phyloP scores from a whole-genome alignment of 2,329 filamentous ascomycete genomes.

The Fusarium poae region DNA sequence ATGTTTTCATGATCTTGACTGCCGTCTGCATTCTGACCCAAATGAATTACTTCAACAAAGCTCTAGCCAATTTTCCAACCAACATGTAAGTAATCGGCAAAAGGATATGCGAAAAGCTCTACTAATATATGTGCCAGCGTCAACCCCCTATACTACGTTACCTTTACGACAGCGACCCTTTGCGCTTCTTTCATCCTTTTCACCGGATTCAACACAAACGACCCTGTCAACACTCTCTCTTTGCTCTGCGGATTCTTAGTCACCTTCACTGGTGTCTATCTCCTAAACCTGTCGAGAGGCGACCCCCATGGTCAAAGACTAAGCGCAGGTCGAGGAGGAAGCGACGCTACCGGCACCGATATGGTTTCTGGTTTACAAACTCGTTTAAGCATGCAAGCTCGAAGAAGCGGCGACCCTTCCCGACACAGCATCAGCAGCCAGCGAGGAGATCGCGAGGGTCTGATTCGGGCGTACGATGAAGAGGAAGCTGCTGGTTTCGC shows the following conservation, averaged over 20 bases:
- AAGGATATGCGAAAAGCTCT: neutral
- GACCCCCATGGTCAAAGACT: slow-evolving; percentile 84
- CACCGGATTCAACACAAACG: slow-evolving; percentile 94
- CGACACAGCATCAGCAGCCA: slow-evolving; percentile 74
- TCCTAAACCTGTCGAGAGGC: slow-evolving; percentile 92
- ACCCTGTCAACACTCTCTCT: slow-evolving; percentile 91
- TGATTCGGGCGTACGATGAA: slow-evolving; percentile 91
- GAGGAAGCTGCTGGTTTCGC: slow-evolving; percentile 81
- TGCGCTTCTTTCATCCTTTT: slow-evolving; percentile 97
- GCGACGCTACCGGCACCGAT: slow-evolving; percentile 90
- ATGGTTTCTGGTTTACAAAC: slow-evolving; percentile 91
- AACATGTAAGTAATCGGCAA: slow-evolving; percentile 79
- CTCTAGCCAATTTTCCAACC: slow-evolving; percentile 93
- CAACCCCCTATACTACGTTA: slow-evolving; percentile 97
- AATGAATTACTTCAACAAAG: slow-evolving; percentile 99
- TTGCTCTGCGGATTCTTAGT: slow-evolving; percentile 92
- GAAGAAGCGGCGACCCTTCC: slow-evolving; percentile 77
- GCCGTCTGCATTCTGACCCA: slow-evolving; percentile 95
- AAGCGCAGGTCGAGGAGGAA: slow-evolving; percentile 70
- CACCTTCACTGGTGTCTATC: slow-evolving; percentile 95
- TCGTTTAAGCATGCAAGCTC: slow-evolving; percentile 90
- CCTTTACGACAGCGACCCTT: slow-evolving; percentile 94
- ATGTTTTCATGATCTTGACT: slow-evolving; percentile 96
- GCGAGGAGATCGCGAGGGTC: slow-evolving; percentile 79
- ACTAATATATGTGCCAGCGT: slow-evolving; percentile 69